Evolutionary conservation across 495 filamentous ascomycete genomes (phyloP).

Genomic region (Opeltia flavorubescens): DNA sequence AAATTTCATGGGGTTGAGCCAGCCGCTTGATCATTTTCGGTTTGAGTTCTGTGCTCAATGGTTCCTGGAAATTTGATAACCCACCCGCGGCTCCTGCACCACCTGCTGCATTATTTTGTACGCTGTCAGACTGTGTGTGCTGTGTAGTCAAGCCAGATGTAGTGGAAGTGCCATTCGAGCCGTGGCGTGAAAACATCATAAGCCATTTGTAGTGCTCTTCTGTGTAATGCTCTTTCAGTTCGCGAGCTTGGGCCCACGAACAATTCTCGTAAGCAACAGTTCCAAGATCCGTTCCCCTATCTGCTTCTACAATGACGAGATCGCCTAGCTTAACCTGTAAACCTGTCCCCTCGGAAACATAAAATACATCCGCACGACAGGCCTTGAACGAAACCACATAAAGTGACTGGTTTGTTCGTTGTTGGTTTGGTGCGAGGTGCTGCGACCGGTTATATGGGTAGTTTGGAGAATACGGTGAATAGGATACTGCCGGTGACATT

Average conservation of each 20-base stretch:
- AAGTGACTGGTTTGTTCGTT: constrained; percentile 66
- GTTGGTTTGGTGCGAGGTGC: constrained; percentile 46
- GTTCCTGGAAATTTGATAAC: constrained; percentile 58
- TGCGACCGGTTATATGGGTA: constrained; percentile 37
- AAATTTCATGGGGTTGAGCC: constrained; percentile 79
- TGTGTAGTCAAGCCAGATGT: constrained; percentile 26
- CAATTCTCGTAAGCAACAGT: constrained; percentile 81
- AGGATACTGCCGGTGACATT: constrained; percentile 28
- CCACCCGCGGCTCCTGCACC: constrained; percentile 49
- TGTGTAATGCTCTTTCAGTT: constrained; percentile 73
- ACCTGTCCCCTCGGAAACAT: constrained; percentile 88
- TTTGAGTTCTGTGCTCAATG: constrained; percentile 63
- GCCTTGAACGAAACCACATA: constrained; percentile 96
- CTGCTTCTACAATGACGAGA: constrained; percentile 92
- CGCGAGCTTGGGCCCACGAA: constrained; percentile 68
- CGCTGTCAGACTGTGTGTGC: constrained; percentile 22
- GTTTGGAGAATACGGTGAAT: constrained; percentile 39
- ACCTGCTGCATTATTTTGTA: constrained; percentile 53
- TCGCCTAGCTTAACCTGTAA: constrained; percentile 81
- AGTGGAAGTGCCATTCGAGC: constrained; percentile 46
- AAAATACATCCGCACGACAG: constrained; percentile 85
- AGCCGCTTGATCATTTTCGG: constrained; percentile 93
- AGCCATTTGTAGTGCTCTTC: constrained; percentile 94
- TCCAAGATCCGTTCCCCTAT: constrained; percentile 88
- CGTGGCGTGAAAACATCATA: constrained; percentile 82